Evolutionary conservation across 768 basidiomycete species (phyloP), one percentile per base, ranked within the genome.

Genomic region (Serendipita indica): DNA sequence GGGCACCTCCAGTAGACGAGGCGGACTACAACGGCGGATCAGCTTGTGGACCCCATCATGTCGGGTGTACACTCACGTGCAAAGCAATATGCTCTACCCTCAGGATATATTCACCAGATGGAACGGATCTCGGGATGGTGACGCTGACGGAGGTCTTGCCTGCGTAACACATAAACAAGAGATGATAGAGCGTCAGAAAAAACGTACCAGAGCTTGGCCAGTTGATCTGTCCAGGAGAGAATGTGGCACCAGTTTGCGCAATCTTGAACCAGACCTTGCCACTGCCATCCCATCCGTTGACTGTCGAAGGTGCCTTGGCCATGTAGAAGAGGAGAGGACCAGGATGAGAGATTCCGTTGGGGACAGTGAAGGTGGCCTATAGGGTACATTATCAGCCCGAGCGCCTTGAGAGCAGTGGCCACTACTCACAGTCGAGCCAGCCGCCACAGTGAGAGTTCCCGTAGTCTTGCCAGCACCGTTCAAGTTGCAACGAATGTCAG

Each of bases 61-160:
- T 22, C n/a, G 10, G 32, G 32, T 7, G 10, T 4, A 3, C 16
- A 20, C 49, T 27, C 22, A 54, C 49, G 32, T 54, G 49, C 30
- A 54, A 54, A 10, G 49, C 49, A 18, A 54, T 54, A 46, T 61
- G 60, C 43, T 58, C 57, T 12, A 61, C 52, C 27, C 60, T 33
- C 20, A 61, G 14, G 14, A 61, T 37, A 57, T 61, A 61, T 39
- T 61, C 39, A 12, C 57, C 60, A 43, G 28, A 45, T 12, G 60
- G 60, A 14, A 61, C n/a, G 2, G 22, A 45, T n/a, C 33, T 28
- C 30, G 60, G 60, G 37, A 61, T 61, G 37, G n/a, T 60, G 41
- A 61, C 41, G 49, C 16, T 54, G 49, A 54, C 49, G 32, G 25
- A 28, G 10, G 49, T 54, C 22, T 25, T 16, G 12, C 35, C 35